A percentile compares a stretch with the other conserved stretches of the same genome.
phyloP scores from a whole-genome alignment of 257 asterid species.

The Przewalskia tangutica region DNA sequence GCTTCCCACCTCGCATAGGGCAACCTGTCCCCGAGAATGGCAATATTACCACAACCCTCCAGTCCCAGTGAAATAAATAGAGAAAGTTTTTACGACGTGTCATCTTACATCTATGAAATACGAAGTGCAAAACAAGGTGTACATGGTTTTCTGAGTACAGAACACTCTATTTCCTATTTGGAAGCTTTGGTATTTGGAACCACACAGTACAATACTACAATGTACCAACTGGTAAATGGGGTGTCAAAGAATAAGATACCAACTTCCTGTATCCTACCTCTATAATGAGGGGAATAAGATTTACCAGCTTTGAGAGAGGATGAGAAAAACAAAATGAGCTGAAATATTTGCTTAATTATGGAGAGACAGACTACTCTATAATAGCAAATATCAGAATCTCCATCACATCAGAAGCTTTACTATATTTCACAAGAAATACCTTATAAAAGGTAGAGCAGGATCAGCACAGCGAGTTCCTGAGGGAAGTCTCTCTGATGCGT shows the following conservation, averaged over 20 bases:
- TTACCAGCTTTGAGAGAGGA: neutral
- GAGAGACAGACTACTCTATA: neutral
- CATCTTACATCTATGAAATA: neutral
- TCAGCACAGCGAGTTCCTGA: conserved; percentile 91
- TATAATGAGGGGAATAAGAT: neutral
- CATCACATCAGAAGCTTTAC: conserved; percentile 6
- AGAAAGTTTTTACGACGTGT: neutral
- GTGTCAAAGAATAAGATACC: neutral
- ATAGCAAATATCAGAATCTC: neutral
- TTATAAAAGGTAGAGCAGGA: conserved; percentile 92
- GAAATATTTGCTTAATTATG: neutral
- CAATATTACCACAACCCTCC: neutral
- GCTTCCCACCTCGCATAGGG: neutral
- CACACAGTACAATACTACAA: neutral
- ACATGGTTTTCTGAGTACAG: neutral
- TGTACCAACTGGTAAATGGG: neutral
- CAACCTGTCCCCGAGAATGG: neutral
- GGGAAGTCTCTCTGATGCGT: conserved; percentile 89
- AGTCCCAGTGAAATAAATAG: neutral
- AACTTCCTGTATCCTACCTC: neutral
- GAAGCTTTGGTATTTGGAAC: neutral
- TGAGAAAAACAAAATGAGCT: neutral
- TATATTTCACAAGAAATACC: conserved; percentile 35
- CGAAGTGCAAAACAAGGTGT: neutral
- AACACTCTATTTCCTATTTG: neutral